Base-by-base conservation (phyloP, 176 grass and related monocot genomes). In the Poa annua region DNA sequence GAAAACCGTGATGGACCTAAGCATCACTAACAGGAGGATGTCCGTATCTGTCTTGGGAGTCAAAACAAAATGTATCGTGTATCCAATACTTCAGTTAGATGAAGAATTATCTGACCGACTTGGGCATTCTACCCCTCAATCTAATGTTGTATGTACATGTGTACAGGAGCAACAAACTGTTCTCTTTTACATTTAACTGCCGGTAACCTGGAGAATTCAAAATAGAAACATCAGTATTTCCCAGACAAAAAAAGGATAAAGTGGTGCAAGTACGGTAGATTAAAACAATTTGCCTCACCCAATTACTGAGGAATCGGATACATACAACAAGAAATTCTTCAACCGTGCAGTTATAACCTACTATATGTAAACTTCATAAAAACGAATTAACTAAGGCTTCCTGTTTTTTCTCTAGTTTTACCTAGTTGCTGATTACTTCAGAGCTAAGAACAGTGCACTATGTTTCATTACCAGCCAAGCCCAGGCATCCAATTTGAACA, bases 91-190 rank as follows among this genome's bases (percentile, higher is more conserved):
- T 29, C 25, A 36, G 19, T 84, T 48, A 80, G 35, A 65, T 75
- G 35, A 65, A 88, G 59, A 85, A 75, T 41, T 32, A 68, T 78
- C 73, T 41, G 51, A 85, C 63, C 53, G 13, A 71, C 8, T 71
- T 52, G 17, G 38, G 55, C 39, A 19, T 76, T 69, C 61, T 81
- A 45, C 63, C 65, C 54, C 54, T 74, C 48, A 42, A 75, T 64
- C 55, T 65, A 84, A 89, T 35, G 51, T 0, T 39, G 74, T 89
- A 89, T 89, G 42, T 89, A 89, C 78, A 89, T 79, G 51, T 79
- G 69, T 84, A 88, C 53, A 71, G 21, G 77, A 77, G 33, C 32
- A 77, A 62, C 36, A 81, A 56, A 71, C 44, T 81, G 32, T 70
- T 81, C 42, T 81, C 68, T 60, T 68, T 21, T 60, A 75, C 49